phyloP scores from a whole-genome alignment of 2,329 filamentous ascomycete genomes.

The Aphanocladium album region DNA sequence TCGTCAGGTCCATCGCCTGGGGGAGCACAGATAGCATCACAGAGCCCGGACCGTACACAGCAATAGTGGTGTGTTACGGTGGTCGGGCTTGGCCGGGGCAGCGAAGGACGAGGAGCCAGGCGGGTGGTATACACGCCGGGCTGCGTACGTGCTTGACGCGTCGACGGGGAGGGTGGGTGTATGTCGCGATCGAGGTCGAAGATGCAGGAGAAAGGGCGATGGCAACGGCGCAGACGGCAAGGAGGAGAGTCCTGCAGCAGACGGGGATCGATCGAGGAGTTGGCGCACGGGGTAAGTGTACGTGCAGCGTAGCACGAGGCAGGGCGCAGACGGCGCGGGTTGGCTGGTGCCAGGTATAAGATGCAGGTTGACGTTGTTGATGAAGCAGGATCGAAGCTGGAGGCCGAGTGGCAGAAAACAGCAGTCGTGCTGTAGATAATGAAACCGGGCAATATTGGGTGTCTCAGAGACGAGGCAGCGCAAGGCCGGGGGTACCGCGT shows the following conservation, averaged over 20 bases:
- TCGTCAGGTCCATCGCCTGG: conserved; percentile 50
- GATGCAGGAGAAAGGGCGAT: not conserved
- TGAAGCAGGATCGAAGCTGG: not conserved
- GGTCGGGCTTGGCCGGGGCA: not conserved
- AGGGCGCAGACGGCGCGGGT: not conserved
- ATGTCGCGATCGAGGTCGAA: not conserved
- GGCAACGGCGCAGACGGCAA: not conserved
- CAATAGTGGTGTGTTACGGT: conserved; percentile 6
- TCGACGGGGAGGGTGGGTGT: not conserved
- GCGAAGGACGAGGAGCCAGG: not conserved
- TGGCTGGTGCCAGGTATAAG: conserved; percentile 4
- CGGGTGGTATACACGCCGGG: not conserved
- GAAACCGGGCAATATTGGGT: conserved; percentile 7
- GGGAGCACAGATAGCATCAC: conserved; percentile 38
- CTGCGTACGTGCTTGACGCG: not conserved
- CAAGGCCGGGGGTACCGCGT: not conserved
- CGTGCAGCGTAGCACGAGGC: conserved; percentile 4
- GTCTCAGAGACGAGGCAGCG: conserved; percentile 9
- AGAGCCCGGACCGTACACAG: conserved; percentile 12
- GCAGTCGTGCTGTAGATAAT: conserved; percentile 8
- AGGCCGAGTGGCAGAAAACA: not conserved
- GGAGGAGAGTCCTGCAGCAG: not conserved
- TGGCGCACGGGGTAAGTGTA: conserved; percentile 1
- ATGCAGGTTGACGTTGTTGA: not conserved
- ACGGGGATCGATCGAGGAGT: conserved; percentile 5